Evolutionary conservation across 179 eudicot genomes (phyloP).

Genomic region (Camellia oleifera): DNA sequence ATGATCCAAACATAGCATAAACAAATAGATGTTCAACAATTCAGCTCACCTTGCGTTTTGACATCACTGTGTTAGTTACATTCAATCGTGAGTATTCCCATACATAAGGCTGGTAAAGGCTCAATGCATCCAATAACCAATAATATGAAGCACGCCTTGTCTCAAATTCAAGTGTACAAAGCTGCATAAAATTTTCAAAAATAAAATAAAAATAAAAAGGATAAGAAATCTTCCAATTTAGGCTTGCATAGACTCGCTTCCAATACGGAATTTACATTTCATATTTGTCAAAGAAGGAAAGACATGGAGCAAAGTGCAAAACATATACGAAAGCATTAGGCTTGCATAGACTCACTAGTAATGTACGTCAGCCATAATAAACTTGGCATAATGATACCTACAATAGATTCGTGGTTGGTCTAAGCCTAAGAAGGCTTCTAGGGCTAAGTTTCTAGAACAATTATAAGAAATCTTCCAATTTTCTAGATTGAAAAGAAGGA

Average conservation of each 20-base stretch:
- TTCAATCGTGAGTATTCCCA: slow-evolving; percentile 98
- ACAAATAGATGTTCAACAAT: background rate
- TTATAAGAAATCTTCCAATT: too few species aligned
- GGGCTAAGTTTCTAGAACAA: too few species aligned
- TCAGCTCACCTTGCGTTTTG: slow-evolving; percentile 84
- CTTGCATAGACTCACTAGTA: background rate
- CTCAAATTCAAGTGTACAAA: slow-evolving; percentile 98
- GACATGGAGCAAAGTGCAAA: background rate
- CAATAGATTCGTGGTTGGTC: too few species aligned
- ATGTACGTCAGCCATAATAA: too few species aligned
- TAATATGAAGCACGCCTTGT: slow-evolving; percentile 97
- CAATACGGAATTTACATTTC: too few species aligned
- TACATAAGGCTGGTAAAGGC: slow-evolving; percentile 87
- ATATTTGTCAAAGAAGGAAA: background rate
- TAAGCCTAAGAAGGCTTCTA: too few species aligned
- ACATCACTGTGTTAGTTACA: slow-evolving; percentile 90
- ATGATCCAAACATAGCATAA: background rate
- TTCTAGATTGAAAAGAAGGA: too few species aligned
- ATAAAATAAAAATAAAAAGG: too few species aligned
- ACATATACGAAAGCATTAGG: background rate
- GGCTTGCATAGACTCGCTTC: too few species aligned
- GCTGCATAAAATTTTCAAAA: slow-evolving; percentile 40
- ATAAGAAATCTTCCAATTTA: too few species aligned
- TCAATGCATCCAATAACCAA: slow-evolving; percentile 85
- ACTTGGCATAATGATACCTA: too few species aligned